A percentile compares a stretch with the other conserved stretches of the same genome.
These are phyloP conservation scores for Cercospora sesami DNA, from an alignment of 2,329 filamentous ascomycete genomes.

Conservation along the genomic window DNA sequence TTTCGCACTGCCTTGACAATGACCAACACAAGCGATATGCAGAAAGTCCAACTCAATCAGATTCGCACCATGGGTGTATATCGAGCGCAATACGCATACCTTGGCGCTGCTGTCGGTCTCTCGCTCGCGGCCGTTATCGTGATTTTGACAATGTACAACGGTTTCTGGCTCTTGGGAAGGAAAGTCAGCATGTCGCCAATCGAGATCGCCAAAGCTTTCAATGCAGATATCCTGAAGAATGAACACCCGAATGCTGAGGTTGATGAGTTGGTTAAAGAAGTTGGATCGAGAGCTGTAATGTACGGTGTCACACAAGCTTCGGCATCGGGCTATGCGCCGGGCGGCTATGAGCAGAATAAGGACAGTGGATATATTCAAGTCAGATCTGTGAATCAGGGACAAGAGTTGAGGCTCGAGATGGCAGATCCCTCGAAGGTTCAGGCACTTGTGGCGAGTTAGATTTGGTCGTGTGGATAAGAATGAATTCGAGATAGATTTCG, in stretches of 20 bases:
- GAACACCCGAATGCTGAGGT: not conserved
- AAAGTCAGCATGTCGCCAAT: not conserved
- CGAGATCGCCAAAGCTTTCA: not conserved
- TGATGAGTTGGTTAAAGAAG: not conserved
- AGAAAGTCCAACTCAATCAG: not conserved
- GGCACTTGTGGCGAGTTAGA: not conserved
- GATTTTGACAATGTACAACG: not conserved
- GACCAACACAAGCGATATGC: not conserved
- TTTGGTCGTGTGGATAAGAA: not conserved
- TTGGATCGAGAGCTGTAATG: not conserved
- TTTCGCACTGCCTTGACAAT: not conserved
- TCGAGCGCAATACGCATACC: not conserved
- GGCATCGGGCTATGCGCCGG: not conserved
- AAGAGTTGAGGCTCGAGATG: not conserved
- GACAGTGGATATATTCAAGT: not conserved
- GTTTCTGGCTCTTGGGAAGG: not conserved
- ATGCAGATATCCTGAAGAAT: not conserved
- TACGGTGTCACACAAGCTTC: not conserved
- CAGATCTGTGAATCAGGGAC: not conserved
- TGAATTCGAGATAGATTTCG: not conserved
- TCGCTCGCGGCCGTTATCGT: not conserved
- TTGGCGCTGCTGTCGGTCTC: not conserved
- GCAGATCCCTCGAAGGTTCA: not conserved
- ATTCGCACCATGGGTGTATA: not conserved
- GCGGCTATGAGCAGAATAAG: not conserved